Base-by-base conservation (phyloP, 805 yeast species). In the Wickerhamomyces subpelliculosus region DNA sequence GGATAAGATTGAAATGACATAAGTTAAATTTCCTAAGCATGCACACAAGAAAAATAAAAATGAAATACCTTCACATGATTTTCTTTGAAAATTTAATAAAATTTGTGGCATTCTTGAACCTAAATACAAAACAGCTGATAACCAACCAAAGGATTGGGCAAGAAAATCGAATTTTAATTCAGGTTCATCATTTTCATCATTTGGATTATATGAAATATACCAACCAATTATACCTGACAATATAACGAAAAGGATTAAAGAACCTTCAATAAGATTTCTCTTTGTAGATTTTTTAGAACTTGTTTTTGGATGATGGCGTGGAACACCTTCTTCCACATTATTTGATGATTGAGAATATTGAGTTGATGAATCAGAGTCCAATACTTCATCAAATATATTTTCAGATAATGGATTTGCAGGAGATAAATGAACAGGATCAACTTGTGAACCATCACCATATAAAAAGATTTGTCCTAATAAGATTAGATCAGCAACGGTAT, bases 101-200 rank as follows among this genome's bases (percentile, higher is more conserved):
- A 93, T 86, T 63, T 93, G 98, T 1, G 98, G 98, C 22, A 93
- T 62, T 50, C 98, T 70, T 14, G 97, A 89, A 3, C 96, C 95
- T 43, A 90, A 62, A 52, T 84, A 84, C 29, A 84, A 65, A 2
- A 66, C 56, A 8, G 94, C 93, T 64, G 89, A 81, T 36, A 75
- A 52, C 67, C 79, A 78, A 27, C 98, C 98, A 59, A 88, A 87
- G 30, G 77, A 58, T 61, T 90, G 98, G 2, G 96, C 97, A 46
- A 80, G 58, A 23, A 80, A 72, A 56, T 85, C 88, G 54, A 82
- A 77, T 26, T 73, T 75, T 35, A 81, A 60, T 22, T 73, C 32
- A 12, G 18, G 9, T 6, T 13, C 18, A 8, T 9, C 14, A 11
- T 8, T 12, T 6, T 9, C 22, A 18, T 29, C 32, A 12, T 29